phyloP scores from a whole-genome alignment of 257 asterid genomes.

The Echium plantagineum region DNA sequence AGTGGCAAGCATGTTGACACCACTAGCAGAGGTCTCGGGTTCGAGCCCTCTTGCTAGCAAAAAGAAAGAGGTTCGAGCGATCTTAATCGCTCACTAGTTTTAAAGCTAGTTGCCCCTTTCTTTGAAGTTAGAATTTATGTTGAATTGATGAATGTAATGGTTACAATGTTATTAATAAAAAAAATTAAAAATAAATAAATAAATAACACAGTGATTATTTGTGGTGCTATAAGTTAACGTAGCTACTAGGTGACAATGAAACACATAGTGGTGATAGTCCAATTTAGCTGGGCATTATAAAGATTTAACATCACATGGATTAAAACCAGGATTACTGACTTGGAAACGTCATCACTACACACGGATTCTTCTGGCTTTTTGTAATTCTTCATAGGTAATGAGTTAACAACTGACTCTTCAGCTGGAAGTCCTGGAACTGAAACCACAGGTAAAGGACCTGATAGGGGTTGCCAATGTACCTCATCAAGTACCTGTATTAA shows the following conservation, averaged over 20 bases:
- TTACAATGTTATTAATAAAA: too few relatives aligned
- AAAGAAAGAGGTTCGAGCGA: too few relatives aligned
- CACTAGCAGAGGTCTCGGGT: too few relatives aligned
- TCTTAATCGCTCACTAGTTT: too few relatives aligned
- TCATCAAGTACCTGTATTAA: constrained; percentile 73
- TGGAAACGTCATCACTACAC: constrained; percentile 34
- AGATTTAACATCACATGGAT: constrained; percentile 4
- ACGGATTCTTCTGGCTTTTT: constrained; percentile 31
- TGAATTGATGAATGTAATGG: too few relatives aligned
- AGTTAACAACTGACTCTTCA: constrained; percentile 76
- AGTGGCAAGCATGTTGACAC: too few relatives aligned
- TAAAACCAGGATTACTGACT: constrained; percentile 44
- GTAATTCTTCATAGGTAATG: constrained; percentile 68
- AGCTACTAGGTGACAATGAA: not conserved
- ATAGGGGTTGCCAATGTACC: constrained; percentile 80
- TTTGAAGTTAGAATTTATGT: too few relatives aligned
- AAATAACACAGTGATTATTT: too few relatives aligned
- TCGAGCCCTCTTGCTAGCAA: too few relatives aligned
- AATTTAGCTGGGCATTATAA: not conserved
- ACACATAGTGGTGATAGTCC: not conserved
- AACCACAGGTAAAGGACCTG: constrained; percentile 55
- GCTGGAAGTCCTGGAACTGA: constrained; percentile 51
- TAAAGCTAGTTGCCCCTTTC: too few relatives aligned
- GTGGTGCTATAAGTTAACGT: too few relatives aligned
- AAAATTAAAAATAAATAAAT: too few relatives aligned